A percentile compares a stretch with the other conserved stretches of the same genome.
Evolutionary conservation across 169 alveolate species (phyloP).

Genomic region (Eimeria falciformis): DNA sequence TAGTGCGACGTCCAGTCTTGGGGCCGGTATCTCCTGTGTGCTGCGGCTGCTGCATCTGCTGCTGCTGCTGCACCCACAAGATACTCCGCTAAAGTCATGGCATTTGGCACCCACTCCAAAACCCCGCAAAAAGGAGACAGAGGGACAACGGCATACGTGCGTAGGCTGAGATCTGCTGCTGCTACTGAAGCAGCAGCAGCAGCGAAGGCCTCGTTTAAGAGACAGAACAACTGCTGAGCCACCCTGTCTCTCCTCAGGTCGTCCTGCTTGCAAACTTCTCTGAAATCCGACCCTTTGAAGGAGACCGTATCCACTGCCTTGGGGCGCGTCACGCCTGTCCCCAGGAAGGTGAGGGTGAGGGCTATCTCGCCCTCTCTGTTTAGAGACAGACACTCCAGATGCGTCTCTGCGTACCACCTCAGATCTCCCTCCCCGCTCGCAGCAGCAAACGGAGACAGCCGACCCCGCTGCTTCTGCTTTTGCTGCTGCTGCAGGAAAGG

Average conservation of each 20-base stretch:
- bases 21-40: constrained; percentile 76
- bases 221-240: constrained; percentile 78
- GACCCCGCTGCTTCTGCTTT: constrained; percentile 26
- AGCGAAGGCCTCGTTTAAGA: constrained; percentile 75
- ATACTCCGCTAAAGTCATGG: constrained; percentile 85
- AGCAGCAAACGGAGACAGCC: no score
- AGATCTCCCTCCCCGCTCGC: neutral
- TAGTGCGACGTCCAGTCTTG: constrained; percentile 61
- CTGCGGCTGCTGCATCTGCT: constrained; percentile 16
- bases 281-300: constrained; percentile 46
- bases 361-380: neutral
- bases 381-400: constrained; percentile 14
- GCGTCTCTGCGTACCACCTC: neutral
- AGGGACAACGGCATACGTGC: constrained; percentile 92
- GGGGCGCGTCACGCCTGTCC: constrained; percentile 57
- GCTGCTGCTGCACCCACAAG: constrained; percentile 77
- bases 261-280: constrained; percentile 73
- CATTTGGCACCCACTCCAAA: constrained; percentile 95
- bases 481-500: constrained; percentile 8
- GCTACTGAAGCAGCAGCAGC: constrained; percentile 33
- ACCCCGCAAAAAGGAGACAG: constrained; percentile 92
- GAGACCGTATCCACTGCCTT: constrained; percentile 41
- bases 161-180: constrained; percentile 74
- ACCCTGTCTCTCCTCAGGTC: constrained; percentile 78
- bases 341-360: neutral